phyloP scores from a whole-genome alignment of 805 yeast genomes.

The Ogataea methanolica region DNA sequence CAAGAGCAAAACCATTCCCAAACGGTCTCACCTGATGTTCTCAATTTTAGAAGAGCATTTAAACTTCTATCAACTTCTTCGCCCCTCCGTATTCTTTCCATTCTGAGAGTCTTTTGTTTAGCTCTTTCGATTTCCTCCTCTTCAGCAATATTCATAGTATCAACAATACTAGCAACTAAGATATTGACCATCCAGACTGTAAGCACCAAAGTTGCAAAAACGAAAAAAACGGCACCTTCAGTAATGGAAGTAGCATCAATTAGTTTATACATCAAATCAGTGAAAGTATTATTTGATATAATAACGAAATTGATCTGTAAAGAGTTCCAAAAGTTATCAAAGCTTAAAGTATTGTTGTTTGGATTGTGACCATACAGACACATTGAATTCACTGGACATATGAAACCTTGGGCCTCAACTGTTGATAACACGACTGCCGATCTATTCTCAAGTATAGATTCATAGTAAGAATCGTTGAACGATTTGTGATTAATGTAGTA shows the following conservation, averaged over 20 bases:
- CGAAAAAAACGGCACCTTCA: conserved; percentile 55
- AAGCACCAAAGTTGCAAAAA: conserved; percentile 60
- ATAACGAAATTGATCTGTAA: conserved; percentile 75
- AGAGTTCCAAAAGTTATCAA: conserved; percentile 75
- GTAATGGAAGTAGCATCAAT: conserved; percentile 75
- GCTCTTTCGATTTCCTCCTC: conserved; percentile 28
- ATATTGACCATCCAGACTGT: conserved; percentile 79
- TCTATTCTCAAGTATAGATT: conserved; percentile 46
- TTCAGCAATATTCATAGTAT: conserved; percentile 60
- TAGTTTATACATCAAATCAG: conserved; percentile 74
- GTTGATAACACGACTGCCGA: conserved; percentile 37
- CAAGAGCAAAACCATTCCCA: conserved; percentile 27
- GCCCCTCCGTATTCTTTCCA: background rate
- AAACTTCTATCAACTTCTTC: background rate
- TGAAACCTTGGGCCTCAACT: conserved; percentile 56
- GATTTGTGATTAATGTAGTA: conserved; percentile 44
- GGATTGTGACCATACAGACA: conserved; percentile 67
- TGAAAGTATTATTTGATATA: conserved; percentile 80
- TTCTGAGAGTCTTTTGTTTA: background rate
- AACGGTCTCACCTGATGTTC: background rate
- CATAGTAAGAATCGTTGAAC: conserved; percentile 68
- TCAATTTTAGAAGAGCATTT: background rate
- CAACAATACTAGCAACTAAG: conserved; percentile 74
- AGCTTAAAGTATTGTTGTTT: conserved; percentile 58
- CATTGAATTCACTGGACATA: conserved; percentile 67